Percentiles rank a stretch among this genome's conserved stretches.
phyloP scores from a whole-genome alignment of 1,284 basidiomycete genomes.

The Cryptococcus neoformans region DNA sequence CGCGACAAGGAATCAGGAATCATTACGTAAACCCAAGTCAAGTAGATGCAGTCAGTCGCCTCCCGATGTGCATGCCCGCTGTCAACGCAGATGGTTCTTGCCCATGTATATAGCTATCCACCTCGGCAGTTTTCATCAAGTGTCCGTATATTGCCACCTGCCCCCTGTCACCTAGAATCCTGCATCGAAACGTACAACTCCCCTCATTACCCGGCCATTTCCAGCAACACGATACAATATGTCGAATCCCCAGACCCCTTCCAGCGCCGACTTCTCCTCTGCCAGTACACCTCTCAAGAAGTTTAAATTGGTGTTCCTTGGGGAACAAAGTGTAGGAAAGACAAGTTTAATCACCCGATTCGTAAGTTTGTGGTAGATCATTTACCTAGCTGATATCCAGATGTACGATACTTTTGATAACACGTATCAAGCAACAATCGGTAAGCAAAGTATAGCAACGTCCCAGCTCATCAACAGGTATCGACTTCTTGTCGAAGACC shows the following conservation, averaged over 20 bases:
- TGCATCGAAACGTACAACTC: no score
- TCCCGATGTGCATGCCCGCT: no score
- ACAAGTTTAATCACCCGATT: conserved; percentile 96
- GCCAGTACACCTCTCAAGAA: conserved; percentile 69
- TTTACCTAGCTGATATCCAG: conserved; percentile 50
- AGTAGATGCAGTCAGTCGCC: no score
- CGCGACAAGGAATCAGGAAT: no score
- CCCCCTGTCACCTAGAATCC: no score
- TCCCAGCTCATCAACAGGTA: conserved; percentile 52
- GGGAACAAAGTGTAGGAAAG: conserved; percentile 92
- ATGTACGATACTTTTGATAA: conserved; percentile 99
- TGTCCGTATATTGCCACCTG: no score
- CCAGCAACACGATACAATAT: conserved; percentile 59
- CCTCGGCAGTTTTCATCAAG: no score
- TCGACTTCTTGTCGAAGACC: conserved; percentile 99
- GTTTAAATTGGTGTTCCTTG: conserved; percentile 93
- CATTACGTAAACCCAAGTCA: no score
- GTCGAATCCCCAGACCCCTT: conserved; percentile 7
- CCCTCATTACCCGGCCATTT: no score
- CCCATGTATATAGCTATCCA: no score
- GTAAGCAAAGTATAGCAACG: conserved; percentile 10
- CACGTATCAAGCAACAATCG: conserved; percentile 99
- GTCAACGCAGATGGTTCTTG: no score
- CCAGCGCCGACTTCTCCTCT: conserved; percentile 25
- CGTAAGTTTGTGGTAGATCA: conserved; percentile 61